These are phyloP conservation scores for Oidiodendron maius DNA, from an alignment of 495 filamentous ascomycete genomes.

Conservation along the genomic window DNA sequence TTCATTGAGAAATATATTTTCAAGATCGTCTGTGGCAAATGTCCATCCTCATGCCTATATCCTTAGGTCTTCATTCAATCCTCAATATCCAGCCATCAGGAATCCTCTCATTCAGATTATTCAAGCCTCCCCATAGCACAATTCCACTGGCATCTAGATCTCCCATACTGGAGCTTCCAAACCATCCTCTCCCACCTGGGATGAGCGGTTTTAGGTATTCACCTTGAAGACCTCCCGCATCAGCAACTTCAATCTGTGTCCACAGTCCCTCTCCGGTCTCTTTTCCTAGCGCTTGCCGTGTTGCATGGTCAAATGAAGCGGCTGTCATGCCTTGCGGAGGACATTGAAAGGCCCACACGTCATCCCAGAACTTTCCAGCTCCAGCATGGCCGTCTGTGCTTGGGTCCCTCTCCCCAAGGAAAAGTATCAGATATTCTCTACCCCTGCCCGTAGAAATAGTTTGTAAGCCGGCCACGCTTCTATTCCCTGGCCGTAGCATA, in stretches of 20 bases:
- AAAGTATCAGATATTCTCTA: constrained; percentile 53
- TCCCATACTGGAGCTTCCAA: constrained; percentile 39
- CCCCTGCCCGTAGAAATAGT: constrained; percentile 44
- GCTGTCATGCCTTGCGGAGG: constrained; percentile 41
- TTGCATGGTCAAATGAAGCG: constrained; percentile 46
- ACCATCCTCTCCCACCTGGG: constrained; percentile 39
- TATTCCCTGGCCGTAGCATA: constrained; percentile 26
- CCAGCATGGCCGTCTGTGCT: constrained; percentile 56
- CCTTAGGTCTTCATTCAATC: constrained; percentile 27
- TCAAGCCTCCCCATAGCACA: constrained; percentile 46
- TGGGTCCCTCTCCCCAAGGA: constrained; percentile 63
- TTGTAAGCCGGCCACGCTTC: constrained; percentile 40
- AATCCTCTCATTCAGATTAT: constrained; percentile 32
- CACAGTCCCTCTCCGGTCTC: constrained; percentile 47
- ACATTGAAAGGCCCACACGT: constrained; percentile 72
- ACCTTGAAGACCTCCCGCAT: constrained; percentile 30
- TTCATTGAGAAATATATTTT: no score
- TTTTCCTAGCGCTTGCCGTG: constrained; percentile 45
- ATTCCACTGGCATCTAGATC: constrained; percentile 45
- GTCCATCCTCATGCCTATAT: neutral
- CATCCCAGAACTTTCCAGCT: constrained; percentile 61
- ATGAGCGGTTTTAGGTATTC: constrained; percentile 22
- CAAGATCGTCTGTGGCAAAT: no score
- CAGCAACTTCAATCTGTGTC: constrained; percentile 38
- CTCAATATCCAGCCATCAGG: constrained; percentile 52